Evolutionary conservation across 129 eudicot genomes (phyloP).

Genomic region (Artemisia argyi): DNA sequence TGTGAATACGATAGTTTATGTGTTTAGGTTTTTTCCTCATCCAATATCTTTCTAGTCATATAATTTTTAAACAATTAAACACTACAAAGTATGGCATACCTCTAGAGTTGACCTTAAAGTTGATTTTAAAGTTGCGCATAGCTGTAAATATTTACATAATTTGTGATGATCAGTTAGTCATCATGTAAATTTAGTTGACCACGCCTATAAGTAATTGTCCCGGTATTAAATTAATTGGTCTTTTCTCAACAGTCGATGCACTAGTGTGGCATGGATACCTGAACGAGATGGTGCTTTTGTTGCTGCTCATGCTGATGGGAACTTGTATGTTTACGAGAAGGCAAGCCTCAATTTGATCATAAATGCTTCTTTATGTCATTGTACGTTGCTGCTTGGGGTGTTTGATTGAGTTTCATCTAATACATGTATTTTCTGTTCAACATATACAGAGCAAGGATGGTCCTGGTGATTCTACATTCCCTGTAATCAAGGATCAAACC

Average conservation of each 20-base stretch:
- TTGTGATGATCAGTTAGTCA: slow-evolving; percentile 13
- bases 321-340: slow-evolving; percentile 84
- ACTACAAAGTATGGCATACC: not conserved
- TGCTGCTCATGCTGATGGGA: slow-evolving; percentile 87
- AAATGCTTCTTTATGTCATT: not conserved
- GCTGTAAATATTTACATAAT: not conserved
- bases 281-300: slow-evolving; percentile 79
- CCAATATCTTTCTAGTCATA: too few species aligned
- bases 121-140: slow-evolving; percentile 4
- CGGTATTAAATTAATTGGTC: slow-evolving; percentile 11
- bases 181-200: slow-evolving; percentile 17
- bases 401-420: not conserved
- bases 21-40: too few species aligned
- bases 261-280: slow-evolving; percentile 80
- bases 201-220: not conserved
- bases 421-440: slow-evolving; percentile 12
- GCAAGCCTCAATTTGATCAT: slow-evolving; percentile 44
- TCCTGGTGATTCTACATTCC: slow-evolving; percentile 70
- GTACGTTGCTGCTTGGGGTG: slow-evolving; percentile 1
- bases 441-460: slow-evolving; percentile 59
- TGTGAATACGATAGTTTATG: too few species aligned
- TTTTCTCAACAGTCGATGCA: slow-evolving; percentile 61
- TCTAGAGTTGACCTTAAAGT: not conserved
- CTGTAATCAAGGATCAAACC: slow-evolving; percentile 66
- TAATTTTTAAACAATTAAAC: not conserved